Percentiles rank a stretch among this genome's conserved stretches.
Conservation (phyloP, 768 basidiomycete species). For the Mycena filopes region DNA sequence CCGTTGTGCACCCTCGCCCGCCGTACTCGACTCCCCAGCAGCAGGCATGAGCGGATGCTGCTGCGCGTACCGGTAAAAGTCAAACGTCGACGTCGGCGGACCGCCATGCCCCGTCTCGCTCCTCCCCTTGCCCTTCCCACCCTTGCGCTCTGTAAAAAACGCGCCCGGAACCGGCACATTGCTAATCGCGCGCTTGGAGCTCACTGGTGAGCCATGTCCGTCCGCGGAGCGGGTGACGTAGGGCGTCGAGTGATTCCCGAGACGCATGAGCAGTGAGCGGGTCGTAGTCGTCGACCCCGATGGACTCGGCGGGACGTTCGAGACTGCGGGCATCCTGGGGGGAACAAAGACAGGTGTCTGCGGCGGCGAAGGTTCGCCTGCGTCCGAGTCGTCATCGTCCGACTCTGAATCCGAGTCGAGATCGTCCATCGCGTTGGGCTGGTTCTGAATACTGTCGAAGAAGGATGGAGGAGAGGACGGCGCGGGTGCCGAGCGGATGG, state of each 20-base stretch:
- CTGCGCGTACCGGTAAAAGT: conserved; percentile 59
- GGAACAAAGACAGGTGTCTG: conserved; percentile 44
- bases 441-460: conserved; percentile 78
- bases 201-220: conserved; percentile 42
- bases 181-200: conserved; percentile 60
- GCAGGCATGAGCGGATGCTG: conserved; percentile 45
- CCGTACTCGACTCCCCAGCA: conserved; percentile 18
- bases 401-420: conserved; percentile 67
- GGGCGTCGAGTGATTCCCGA: conserved; percentile 78
- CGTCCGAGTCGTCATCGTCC: conserved; percentile 48
- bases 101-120: conserved; percentile 47
- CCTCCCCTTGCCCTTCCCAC: conserved; percentile 45
- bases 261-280: conserved; percentile 64
- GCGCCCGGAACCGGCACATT: conserved; percentile 57
- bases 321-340: conserved; percentile 50
- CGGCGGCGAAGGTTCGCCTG: conserved; percentile 47
- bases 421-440: conserved; percentile 80
- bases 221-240: conserved; percentile 59
- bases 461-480: conserved; percentile 76
- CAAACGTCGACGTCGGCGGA: conserved; percentile 52
- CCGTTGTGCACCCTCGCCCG: background rate
- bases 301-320: conserved; percentile 42
- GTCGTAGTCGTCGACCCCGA: conserved; percentile 38
- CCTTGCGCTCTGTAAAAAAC: conserved; percentile 57
- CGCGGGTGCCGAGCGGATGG: conserved; percentile 69